Conservation (phyloP, 352 stramenopile species). For the Globisporangium radiosum region DNA sequence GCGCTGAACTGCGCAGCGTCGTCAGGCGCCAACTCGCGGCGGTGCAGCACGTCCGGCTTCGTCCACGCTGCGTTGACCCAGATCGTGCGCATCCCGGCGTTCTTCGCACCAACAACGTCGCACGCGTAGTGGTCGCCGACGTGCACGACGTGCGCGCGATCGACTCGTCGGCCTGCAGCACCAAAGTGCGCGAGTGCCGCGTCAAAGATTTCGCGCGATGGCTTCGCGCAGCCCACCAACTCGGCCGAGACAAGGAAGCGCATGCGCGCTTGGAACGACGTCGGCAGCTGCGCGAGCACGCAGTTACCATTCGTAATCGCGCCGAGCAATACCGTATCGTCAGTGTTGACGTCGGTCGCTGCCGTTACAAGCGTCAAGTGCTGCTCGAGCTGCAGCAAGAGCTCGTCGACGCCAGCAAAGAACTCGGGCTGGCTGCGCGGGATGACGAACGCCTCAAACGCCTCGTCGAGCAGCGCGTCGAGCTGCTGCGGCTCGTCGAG, state of each 20-base stretch:
- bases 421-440: slow-evolving; percentile 52
- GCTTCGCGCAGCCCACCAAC: slow-evolving; percentile 39
- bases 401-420: slow-evolving; percentile 44
- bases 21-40: neutral
- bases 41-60: slow-evolving; percentile 31
- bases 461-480: slow-evolving; percentile 4
- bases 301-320: slow-evolving; percentile 81
- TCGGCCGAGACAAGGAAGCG: slow-evolving; percentile 53
- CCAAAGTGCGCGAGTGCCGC: slow-evolving; percentile 22
- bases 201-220: slow-evolving; percentile 46
- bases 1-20: slow-evolving; percentile 19
- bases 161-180: slow-evolving; percentile 2
- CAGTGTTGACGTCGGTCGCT: slow-evolving; percentile 18
- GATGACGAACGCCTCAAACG: slow-evolving; percentile 52
- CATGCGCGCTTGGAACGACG: slow-evolving; percentile 34
- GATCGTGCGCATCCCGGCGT: slow-evolving; percentile 49
- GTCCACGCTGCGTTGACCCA: slow-evolving; percentile 50
- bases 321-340: slow-evolving; percentile 13
- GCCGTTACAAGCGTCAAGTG: slow-evolving; percentile 14
- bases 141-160: slow-evolving; percentile 42
- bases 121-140: slow-evolving; percentile 72
- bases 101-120: slow-evolving; percentile 63
- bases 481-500: slow-evolving; percentile 30
- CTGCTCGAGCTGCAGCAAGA: slow-evolving; percentile 31
- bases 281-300: slow-evolving; percentile 31